A percentile compares a stretch with the other conserved stretches of the same genome.
phyloP scores from a whole-genome alignment of 1,284 basidiomycete species.

The Coniophora puteana region DNA sequence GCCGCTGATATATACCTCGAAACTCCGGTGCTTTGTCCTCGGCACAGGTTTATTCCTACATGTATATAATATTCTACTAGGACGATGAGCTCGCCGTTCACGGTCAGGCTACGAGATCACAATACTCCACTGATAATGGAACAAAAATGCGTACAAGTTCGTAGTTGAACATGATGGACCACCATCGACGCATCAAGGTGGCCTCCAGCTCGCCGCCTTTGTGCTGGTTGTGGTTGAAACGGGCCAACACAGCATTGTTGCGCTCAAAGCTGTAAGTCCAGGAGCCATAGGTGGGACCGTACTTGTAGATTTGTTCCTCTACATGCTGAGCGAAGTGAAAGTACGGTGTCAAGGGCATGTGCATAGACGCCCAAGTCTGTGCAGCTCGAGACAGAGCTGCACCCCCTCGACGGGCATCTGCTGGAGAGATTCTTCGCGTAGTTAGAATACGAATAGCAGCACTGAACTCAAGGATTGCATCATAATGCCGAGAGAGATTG shows the following conservation, averaged over 20 bases:
- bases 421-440: not conserved
- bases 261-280: slow-evolving; percentile 34
- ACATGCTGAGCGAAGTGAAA: not conserved
- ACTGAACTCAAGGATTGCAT: not conserved
- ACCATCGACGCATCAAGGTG: slow-evolving; percentile 28
- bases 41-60: too few species aligned
- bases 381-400: slow-evolving; percentile 2
- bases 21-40: too few species aligned
- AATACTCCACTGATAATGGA: too few species aligned
- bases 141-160: too few species aligned
- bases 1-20: too few species aligned
- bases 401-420: slow-evolving; percentile 4
- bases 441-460: not conserved
- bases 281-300: slow-evolving; percentile 33
- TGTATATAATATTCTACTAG: too few species aligned
- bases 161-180: slow-evolving; percentile 19
- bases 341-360: not conserved
- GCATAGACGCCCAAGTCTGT: not conserved
- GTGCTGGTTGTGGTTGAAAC: slow-evolving; percentile 31
- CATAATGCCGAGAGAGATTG: not conserved
- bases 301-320: slow-evolving; percentile 16
- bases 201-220: slow-evolving; percentile 28
- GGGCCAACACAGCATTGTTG: slow-evolving; percentile 32
- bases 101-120: too few species aligned
- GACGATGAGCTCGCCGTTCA: too few species aligned